Conservation (phyloP, 352 stramenopile species). For the Pythium aquatile region DNA sequence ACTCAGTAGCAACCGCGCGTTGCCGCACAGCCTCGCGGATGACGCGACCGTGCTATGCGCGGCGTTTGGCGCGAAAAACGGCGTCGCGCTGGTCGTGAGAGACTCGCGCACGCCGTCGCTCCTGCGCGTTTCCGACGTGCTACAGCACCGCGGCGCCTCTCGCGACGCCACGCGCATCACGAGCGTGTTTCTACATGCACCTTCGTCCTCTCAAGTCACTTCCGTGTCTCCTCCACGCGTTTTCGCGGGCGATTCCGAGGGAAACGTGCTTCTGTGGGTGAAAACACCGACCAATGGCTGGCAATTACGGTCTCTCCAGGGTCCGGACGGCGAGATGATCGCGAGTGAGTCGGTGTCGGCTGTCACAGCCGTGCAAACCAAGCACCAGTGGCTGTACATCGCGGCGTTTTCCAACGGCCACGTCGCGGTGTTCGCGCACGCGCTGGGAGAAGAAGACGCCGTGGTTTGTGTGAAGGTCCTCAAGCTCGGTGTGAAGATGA, state of each 20-base stretch:
- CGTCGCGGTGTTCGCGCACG: conserved; percentile 35
- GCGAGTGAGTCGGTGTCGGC: conserved; percentile 40
- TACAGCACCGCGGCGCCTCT: conserved; percentile 43
- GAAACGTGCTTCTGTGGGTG: conserved; percentile 60
- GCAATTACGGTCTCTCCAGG: conserved; percentile 21
- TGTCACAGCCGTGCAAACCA: conserved; percentile 33
- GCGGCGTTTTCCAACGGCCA: conserved; percentile 50
- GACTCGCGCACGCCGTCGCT: conserved; percentile 16
- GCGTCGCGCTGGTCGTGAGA: conserved; percentile 40
- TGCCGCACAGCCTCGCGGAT: not conserved
- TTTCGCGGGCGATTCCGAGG: conserved; percentile 62
- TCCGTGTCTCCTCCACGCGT: conserved; percentile 22
- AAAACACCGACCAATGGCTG: conserved; percentile 5
- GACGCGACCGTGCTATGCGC: conserved; percentile 17
- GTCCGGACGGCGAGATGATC: conserved; percentile 10
- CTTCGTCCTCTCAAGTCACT: not conserved
- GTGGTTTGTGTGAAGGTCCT: conserved; percentile 23
- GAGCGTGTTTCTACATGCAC: conserved; percentile 36
- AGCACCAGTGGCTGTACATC: conserved; percentile 35
- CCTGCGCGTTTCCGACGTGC: conserved; percentile 33
- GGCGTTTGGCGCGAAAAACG: conserved; percentile 51
- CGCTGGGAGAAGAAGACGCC: conserved; percentile 10
- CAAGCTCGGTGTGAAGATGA: conserved; percentile 38
- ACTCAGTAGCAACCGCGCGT: conserved; percentile 28
- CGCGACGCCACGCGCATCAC: conserved; percentile 41